These are phyloP conservation scores for Tylopilus sp. DNA, from an alignment of 1,284 basidiomycete species.

Conservation along the genomic window DNA sequence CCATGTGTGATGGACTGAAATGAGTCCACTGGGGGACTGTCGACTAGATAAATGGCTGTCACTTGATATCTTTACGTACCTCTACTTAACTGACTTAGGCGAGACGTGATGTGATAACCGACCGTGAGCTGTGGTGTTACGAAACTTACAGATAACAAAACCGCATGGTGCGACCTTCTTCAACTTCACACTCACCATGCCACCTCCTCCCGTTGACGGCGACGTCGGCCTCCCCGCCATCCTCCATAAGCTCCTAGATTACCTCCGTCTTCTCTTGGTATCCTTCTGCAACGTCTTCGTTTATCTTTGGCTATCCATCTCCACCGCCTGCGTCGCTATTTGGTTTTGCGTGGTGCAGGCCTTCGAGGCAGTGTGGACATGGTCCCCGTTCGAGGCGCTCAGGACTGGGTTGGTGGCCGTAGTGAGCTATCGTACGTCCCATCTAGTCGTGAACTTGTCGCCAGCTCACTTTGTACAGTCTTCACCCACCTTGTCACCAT, in stretches of 20 bases:
- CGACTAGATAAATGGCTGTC: not conserved
- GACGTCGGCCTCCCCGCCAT: slow-evolving; percentile 34
- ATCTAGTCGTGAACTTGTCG: too few relatives aligned
- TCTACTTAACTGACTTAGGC: too few relatives aligned
- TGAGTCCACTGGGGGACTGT: too few relatives aligned
- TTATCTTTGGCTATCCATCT: slow-evolving; percentile 26
- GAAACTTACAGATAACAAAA: not conserved
- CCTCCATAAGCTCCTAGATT: slow-evolving; percentile 18
- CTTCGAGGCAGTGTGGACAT: slow-evolving; percentile 32
- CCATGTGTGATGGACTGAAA: not conserved
- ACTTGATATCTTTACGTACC: not conserved
- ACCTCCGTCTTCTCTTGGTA: slow-evolving; percentile 29
- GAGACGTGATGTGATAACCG: too few relatives aligned
- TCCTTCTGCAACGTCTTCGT: slow-evolving; percentile 17
- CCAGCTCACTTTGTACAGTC: slow-evolving; percentile 10
- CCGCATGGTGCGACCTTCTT: not conserved
- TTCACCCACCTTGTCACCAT: slow-evolving; percentile 27
- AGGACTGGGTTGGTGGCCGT: slow-evolving; percentile 24
- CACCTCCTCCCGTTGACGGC: slow-evolving; percentile 25
- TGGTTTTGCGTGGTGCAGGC: slow-evolving; percentile 23
- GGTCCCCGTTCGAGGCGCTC: slow-evolving; percentile 38
- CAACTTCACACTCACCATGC: slow-evolving; percentile 19
- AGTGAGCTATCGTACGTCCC: slow-evolving; percentile 34
- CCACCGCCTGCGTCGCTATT: slow-evolving; percentile 11
- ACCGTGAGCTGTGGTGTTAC: too few relatives aligned